Evolutionary conservation across 1,284 basidiomycete genomes (phyloP).

Genomic region (Ceratorhiza oryzae-sativae): DNA sequence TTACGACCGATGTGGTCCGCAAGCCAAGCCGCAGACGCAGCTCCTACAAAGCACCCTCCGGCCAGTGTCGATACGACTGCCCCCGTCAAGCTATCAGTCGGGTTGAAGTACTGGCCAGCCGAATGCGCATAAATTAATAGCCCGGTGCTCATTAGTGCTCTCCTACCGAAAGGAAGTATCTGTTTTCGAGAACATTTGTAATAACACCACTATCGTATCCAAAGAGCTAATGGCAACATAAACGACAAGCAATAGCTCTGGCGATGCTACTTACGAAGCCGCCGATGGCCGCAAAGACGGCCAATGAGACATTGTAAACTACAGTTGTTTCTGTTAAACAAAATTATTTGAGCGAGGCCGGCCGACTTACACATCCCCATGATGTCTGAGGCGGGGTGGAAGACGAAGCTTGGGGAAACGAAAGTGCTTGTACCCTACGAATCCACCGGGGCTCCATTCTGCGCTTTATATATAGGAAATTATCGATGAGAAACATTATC

Average conservation of each 20-base stretch:
- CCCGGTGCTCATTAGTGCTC: not conserved
- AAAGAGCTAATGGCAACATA: not conserved
- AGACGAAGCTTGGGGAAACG: not conserved
- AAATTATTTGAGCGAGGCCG: not conserved
- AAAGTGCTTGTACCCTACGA: not conserved
- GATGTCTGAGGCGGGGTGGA: not conserved
- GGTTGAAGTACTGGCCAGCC: constrained; percentile 15
- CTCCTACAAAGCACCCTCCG: constrained; percentile 31
- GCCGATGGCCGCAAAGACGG: constrained; percentile 29
- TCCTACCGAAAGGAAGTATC: constrained; percentile 22
- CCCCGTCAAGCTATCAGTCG: constrained; percentile 13
- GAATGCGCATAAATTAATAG: not conserved
- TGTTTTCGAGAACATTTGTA: constrained; percentile 32
- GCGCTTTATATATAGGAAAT: constrained; percentile 10
- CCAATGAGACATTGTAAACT: constrained; percentile 33
- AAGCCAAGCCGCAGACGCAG: constrained; percentile 19
- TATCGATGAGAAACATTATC: not conserved
- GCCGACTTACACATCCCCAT: constrained; percentile 32
- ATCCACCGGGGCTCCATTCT: not conserved
- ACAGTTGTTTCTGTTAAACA: not conserved
- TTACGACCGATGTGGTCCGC: constrained; percentile 31
- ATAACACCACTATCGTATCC: constrained; percentile 37
- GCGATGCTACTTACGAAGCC: constrained; percentile 15
- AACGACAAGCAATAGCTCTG: not conserved
- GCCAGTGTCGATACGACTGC: constrained; percentile 26